These are phyloP conservation scores for Coemansia sp. DNA, from an alignment of 192 early-diverging fungal species.

Conservation along the genomic window DNA sequence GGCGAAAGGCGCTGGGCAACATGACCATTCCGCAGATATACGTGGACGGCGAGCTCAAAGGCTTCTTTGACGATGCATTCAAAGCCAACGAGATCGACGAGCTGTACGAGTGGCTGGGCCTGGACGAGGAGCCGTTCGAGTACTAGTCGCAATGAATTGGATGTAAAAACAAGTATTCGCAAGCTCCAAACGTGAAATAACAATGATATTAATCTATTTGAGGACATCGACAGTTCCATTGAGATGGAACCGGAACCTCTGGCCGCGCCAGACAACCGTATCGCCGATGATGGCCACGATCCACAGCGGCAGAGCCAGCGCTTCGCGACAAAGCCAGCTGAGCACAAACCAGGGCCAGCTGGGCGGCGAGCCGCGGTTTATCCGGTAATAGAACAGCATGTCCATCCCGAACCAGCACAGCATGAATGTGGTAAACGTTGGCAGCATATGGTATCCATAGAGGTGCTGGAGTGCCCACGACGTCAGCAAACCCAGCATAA, in stretches of 20 bases:
- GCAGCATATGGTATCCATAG: constrained; percentile 44
- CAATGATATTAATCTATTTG: neutral
- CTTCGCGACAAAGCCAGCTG: constrained; percentile 81
- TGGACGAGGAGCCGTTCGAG: constrained; percentile 52
- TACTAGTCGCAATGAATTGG: no score
- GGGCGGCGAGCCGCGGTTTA: constrained; percentile 33
- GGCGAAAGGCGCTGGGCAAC: constrained; percentile 48
- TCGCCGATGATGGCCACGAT: constrained; percentile 74
- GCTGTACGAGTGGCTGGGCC: constrained; percentile 48
- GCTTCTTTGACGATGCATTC: constrained; percentile 50
- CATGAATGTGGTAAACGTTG: constrained; percentile 54
- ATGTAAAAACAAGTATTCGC: no score
- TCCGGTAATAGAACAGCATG: constrained; percentile 54
- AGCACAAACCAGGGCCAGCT: constrained; percentile 54
- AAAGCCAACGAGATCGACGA: constrained; percentile 49
- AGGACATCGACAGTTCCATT: constrained; percentile 60
- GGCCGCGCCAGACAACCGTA: constrained; percentile 85
- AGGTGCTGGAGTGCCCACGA: constrained; percentile 63
- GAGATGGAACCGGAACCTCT: constrained; percentile 56
- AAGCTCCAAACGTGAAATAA: no score
- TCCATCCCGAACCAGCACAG: constrained; percentile 58
- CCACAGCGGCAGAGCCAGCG: constrained; percentile 79
- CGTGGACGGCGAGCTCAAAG: constrained; percentile 52
- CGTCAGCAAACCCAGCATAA: constrained; percentile 69
- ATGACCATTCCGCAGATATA: constrained; percentile 53